phyloP scores from a whole-genome alignment of 2,329 filamentous ascomycete species.

The Ceratocystiopsis sp. region DNA sequence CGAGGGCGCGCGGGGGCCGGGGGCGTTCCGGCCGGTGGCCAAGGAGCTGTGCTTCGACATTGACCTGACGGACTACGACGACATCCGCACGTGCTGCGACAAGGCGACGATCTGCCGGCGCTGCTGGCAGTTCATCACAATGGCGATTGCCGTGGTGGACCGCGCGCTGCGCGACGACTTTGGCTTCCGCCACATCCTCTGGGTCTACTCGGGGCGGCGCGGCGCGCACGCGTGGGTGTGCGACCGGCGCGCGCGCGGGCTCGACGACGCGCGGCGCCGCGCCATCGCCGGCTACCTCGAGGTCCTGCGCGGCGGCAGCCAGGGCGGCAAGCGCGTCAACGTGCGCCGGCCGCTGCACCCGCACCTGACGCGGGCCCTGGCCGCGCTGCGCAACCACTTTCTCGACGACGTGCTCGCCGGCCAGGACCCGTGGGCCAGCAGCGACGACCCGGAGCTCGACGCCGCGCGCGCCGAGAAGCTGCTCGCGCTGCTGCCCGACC shows the following conservation, averaged over 20 bases:
- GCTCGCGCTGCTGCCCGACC: conserved; percentile 71
- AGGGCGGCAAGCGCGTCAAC: conserved; percentile 77
- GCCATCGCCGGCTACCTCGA: conserved; percentile 84
- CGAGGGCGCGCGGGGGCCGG: conserved; percentile 42
- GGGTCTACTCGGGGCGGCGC: conserved; percentile 95
- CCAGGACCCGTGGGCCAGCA: conserved; percentile 69
- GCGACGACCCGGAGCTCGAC: conserved; percentile 21
- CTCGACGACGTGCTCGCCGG: conserved; percentile 61
- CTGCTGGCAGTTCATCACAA: conserved; percentile 95
- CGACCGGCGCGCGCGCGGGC: conserved; percentile 64
- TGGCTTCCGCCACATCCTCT: conserved; percentile 90
- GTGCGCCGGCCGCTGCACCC: conserved; percentile 74
- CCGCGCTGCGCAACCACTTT: conserved; percentile 73
- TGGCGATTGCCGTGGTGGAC: conserved; percentile 92
- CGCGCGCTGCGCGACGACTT: conserved; percentile 80
- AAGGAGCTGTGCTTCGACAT: conserved; percentile 99
- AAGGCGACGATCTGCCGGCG: conserved; percentile 86
- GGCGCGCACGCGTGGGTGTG: conserved; percentile 98
- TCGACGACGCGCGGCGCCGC: conserved; percentile 73
- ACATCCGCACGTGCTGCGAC: conserved; percentile 85
- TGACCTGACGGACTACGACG: conserved; percentile 96
- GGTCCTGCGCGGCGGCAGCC: conserved; percentile 69
- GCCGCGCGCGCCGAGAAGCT: conserved; percentile 50
- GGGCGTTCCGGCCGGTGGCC: conserved; percentile 64
- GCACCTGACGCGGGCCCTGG: conserved; percentile 73